phyloP scores from a whole-genome alignment of 345 rosid species.

The Durio zibethinus region DNA sequence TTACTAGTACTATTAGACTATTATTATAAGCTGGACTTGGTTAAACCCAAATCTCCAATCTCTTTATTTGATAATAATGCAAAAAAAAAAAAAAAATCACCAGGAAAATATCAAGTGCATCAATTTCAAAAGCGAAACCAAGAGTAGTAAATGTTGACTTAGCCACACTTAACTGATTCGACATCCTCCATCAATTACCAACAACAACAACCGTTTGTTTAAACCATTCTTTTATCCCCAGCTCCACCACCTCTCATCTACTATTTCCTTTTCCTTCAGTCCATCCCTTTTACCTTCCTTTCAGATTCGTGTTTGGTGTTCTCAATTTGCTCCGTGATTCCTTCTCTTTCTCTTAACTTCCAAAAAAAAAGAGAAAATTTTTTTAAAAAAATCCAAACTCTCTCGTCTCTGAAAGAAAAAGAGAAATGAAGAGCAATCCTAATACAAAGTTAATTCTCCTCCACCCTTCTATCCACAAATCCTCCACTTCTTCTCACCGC shows the following conservation, averaged over 20 bases:
- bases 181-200: background rate
- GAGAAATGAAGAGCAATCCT: conserved; percentile 51
- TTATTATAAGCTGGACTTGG: too few relatives aligned
- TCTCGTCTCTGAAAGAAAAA: background rate
- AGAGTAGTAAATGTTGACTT: background rate
- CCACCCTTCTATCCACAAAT: conserved; percentile 63
- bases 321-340: conserved; percentile 1
- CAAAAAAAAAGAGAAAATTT: background rate
- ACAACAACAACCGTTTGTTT: background rate
- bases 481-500: conserved; percentile 31
- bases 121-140: background rate
- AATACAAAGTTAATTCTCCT: conserved; percentile 72
- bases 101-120: background rate
- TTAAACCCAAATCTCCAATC: too few relatives aligned
- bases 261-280: background rate
- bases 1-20: too few relatives aligned
- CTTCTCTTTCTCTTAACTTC: background rate
- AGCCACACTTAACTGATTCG: background rate
- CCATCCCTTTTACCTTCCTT: background rate
- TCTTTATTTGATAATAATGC: background rate
- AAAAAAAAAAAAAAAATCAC: background rate
- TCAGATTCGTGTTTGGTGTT: background rate
- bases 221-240: background rate
- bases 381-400: background rate
- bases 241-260: background rate